These are phyloP conservation scores for Grifola frondosa DNA, from an alignment of 1,284 basidiomycete genomes.

Conservation along the genomic window DNA sequence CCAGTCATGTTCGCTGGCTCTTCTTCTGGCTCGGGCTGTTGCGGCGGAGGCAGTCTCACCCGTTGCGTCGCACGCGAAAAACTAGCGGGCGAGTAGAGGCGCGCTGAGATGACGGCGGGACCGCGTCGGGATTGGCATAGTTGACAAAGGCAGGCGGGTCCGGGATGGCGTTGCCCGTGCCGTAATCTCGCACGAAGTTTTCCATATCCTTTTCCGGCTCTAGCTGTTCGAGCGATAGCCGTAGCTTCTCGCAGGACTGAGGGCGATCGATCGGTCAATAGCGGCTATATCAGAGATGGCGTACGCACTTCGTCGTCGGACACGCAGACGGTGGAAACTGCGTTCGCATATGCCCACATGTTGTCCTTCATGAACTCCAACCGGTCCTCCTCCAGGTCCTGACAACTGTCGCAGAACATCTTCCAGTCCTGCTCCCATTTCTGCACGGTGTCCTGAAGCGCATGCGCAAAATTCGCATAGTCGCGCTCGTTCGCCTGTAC, in stretches of 20 bases:
- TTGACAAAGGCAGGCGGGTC: slow-evolving; percentile 84
- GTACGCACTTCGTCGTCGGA: slow-evolving; percentile 87
- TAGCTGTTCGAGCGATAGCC: slow-evolving; percentile 80
- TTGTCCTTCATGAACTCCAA: slow-evolving; percentile 94
- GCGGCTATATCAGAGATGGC: not conserved
- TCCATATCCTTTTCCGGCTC: slow-evolving; percentile 84
- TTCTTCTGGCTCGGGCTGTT: slow-evolving; percentile 37
- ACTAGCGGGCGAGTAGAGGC: slow-evolving; percentile 54
- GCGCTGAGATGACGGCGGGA: slow-evolving; percentile 55
- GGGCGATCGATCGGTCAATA: slow-evolving; percentile 2
- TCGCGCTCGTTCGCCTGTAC: slow-evolving; percentile 90
- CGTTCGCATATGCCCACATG: slow-evolving; percentile 95
- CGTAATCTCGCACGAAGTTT: slow-evolving; percentile 81
- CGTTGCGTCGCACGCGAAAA: slow-evolving; percentile 61
- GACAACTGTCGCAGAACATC: slow-evolving; percentile 87
- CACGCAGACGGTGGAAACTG: slow-evolving; percentile 93
- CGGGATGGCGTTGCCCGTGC: slow-evolving; percentile 82
- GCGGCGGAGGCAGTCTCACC: slow-evolving; percentile 35
- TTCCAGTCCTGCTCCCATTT: slow-evolving; percentile 98
- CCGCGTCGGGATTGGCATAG: slow-evolving; percentile 63
- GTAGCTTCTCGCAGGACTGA: slow-evolving; percentile 87
- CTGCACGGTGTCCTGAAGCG: slow-evolving; percentile 75
- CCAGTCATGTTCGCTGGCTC: slow-evolving; percentile 57
- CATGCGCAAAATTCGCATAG: slow-evolving; percentile 84
- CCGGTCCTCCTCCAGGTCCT: slow-evolving; percentile 95